These are phyloP conservation scores for Sclerotinia minor DNA, from an alignment of 2,329 filamentous ascomycete genomes.

Conservation along the genomic window DNA sequence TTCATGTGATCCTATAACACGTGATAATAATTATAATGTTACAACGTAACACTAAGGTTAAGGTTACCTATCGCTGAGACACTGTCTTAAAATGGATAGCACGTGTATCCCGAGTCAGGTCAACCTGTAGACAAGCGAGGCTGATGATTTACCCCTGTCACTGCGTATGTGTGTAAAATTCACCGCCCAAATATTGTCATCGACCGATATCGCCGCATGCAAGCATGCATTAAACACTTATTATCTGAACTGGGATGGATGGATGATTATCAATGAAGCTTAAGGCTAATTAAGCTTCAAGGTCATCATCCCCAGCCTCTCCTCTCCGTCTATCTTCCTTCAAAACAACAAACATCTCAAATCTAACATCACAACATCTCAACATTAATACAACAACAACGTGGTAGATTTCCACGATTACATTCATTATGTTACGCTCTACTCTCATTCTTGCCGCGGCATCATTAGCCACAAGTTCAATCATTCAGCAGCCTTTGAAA, in stretches of 20 bases:
- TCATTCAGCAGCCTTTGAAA: slow-evolving; percentile 31
- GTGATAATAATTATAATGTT: too few species aligned
- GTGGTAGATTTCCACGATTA: not conserved
- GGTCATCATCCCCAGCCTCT: slow-evolving; percentile 17
- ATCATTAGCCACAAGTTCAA: slow-evolving; percentile 27
- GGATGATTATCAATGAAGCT: not conserved
- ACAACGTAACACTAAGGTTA: too few species aligned
- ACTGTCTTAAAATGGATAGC: not conserved
- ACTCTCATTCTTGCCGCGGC: slow-evolving; percentile 20
- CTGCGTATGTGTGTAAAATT: not conserved
- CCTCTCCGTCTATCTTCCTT: not conserved
- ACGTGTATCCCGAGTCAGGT: slow-evolving; percentile 15
- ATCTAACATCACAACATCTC: not conserved
- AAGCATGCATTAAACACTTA: not conserved
- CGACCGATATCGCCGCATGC: slow-evolving; percentile 10
- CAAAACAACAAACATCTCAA: not conserved
- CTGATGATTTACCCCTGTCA: slow-evolving; percentile 6
- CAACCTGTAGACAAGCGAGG: not conserved
- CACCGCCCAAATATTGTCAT: not conserved
- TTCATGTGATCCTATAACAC: too few species aligned
- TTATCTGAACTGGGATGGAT: slow-evolving; percentile 6
- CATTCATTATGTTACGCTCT: slow-evolving; percentile 21
- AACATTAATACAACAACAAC: slow-evolving; percentile 2
- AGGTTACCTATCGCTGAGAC: not conserved
- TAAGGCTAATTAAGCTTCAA: not conserved